Evolutionary conservation across 805 yeast species (phyloP).

Genomic region (Wickerhamomyces alni): DNA sequence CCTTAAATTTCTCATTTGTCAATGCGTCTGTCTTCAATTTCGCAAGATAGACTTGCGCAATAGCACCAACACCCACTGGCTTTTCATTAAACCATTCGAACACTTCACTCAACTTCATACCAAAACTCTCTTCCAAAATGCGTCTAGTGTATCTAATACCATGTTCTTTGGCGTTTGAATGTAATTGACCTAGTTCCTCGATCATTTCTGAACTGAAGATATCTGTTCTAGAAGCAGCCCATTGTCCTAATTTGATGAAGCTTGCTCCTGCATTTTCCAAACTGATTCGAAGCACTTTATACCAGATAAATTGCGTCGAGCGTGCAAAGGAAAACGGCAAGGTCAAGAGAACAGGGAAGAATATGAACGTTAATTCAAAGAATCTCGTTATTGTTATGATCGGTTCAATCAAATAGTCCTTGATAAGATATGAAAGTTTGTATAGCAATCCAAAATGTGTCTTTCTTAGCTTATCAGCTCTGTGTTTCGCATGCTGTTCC

Average conservation of each 20-base stretch:
- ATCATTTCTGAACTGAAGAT: conserved; percentile 74
- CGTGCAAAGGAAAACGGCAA: conserved; percentile 46
- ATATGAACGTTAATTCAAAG: conserved; percentile 56
- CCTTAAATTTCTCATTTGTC: conserved; percentile 24
- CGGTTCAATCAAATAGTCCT: conserved; percentile 65
- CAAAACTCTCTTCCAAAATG: conserved; percentile 54
- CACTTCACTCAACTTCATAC: conserved; percentile 54
- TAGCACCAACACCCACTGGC: conserved; percentile 97
- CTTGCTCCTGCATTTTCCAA: conserved; percentile 91
- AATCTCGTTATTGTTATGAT: conserved; percentile 62
- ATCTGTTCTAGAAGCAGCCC: conserved; percentile 98
- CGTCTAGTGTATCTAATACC: conserved; percentile 51
- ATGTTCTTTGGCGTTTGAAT: conserved; percentile 80
- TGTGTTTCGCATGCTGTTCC: conserved; percentile 28
- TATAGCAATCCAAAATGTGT: conserved; percentile 27
- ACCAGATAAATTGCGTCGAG: conserved; percentile 52
- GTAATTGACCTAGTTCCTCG: conserved; percentile 58
- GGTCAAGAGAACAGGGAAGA: conserved; percentile 59
- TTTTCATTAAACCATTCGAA: conserved; percentile 70
- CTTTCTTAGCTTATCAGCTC: conserved; percentile 22
- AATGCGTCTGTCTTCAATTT: conserved; percentile 43
- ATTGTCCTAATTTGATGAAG: conserved; percentile 88
- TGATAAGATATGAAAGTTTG: conserved; percentile 35
- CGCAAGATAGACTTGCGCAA: conserved; percentile 90
- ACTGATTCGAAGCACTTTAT: conserved; percentile 49